phyloP scores from a whole-genome alignment of 2,329 filamentous ascomycete species.

The Gnomoniopsis smithogilvyi region DNA sequence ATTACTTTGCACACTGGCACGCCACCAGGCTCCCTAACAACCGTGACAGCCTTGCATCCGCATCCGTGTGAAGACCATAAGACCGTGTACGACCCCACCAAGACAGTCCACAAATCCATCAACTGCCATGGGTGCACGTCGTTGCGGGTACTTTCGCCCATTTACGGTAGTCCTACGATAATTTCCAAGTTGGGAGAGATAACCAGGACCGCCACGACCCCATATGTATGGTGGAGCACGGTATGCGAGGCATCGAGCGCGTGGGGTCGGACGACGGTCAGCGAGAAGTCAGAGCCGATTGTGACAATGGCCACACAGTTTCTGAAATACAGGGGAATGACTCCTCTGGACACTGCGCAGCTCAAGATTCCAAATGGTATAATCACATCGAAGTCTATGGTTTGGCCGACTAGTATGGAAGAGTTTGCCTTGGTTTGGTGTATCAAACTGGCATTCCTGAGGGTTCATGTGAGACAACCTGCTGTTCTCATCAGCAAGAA shows the following conservation, averaged over 20 bases:
- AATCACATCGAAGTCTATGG: not conserved
- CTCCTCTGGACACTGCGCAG: not conserved
- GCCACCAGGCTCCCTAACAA: constrained; percentile 24
- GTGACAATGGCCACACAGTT: not conserved
- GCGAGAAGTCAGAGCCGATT: not conserved
- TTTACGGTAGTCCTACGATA: constrained; percentile 25
- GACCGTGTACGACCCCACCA: constrained; percentile 27
- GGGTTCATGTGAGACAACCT: not conserved
- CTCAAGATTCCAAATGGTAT: not conserved
- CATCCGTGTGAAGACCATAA: constrained; percentile 27
- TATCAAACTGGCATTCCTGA: not conserved
- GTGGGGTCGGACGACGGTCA: not conserved
- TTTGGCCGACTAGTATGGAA: not conserved
- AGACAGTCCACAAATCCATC: constrained; percentile 22
- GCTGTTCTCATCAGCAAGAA: too few species aligned
- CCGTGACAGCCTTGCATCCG: constrained; percentile 22
- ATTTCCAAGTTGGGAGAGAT: constrained; percentile 18
- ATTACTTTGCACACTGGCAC: not conserved
- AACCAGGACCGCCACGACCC: constrained; percentile 15
- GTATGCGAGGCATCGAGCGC: constrained; percentile 23
- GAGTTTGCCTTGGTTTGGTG: not conserved
- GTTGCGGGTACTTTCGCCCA: constrained; percentile 22
- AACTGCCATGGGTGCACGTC: constrained; percentile 31
- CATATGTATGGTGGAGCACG: constrained; percentile 26
- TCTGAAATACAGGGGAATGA: not conserved